Conservation (phyloP, 345 rosid species). For the Syzygium jambos region DNA sequence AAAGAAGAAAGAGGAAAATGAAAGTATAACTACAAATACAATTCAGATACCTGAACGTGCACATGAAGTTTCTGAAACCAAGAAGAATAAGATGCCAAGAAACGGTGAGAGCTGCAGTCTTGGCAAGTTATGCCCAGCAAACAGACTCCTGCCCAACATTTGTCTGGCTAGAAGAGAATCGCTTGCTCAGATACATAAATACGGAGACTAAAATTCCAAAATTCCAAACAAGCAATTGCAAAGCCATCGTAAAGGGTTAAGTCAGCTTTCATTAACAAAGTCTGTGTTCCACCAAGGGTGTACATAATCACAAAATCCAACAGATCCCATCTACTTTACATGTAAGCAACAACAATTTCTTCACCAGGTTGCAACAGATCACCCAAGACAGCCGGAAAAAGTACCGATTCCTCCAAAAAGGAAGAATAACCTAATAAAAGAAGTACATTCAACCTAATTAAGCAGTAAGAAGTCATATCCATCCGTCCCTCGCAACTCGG, state of each 20-base stretch:
- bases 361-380: neutral
- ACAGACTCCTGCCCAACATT: conserved; percentile 71
- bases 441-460: neutral
- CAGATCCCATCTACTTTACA: neutral
- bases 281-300: neutral
- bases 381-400: neutral
- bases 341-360: neutral
- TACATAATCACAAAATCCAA: neutral
- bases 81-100: conserved; percentile 40
- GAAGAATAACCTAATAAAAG: neutral
- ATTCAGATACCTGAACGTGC: conserved; percentile 38
- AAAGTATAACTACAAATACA: neutral
- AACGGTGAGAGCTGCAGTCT: conserved; percentile 67
- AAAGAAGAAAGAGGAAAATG: neutral
- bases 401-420: neutral
- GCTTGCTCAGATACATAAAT: neutral
- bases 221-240: neutral
- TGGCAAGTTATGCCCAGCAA: conserved; percentile 70
- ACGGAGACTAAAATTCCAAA: neutral
- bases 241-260: neutral
- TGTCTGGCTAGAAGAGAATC: conserved; percentile 58
- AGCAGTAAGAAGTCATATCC: neutral
- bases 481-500: neutral
- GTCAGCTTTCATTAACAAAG: neutral
- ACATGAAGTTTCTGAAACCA: conserved; percentile 59